These are phyloP conservation scores for Suillus weaverae DNA, from an alignment of 768 basidiomycete species.

Conservation along the genomic window DNA sequence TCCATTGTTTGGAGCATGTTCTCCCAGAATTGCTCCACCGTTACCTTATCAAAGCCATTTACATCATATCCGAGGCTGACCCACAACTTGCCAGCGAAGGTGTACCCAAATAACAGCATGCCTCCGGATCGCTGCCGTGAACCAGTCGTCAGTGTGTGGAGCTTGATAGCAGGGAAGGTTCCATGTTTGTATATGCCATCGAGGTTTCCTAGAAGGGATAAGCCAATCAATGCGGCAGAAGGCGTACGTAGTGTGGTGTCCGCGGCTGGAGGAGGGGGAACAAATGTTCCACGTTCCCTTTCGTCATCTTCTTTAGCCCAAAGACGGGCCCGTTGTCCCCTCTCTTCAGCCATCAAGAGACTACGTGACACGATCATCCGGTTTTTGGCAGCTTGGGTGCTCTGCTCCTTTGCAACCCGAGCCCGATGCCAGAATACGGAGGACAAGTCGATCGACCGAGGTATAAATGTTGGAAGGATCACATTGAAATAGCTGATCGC, in stretches of 20 bases:
- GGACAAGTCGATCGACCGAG: conserved; percentile 39
- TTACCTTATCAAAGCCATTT: conserved; percentile 66
- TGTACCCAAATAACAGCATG: conserved; percentile 82
- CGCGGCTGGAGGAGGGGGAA: conserved; percentile 26
- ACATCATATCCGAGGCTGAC: conserved; percentile 78
- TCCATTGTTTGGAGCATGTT: conserved; percentile 55
- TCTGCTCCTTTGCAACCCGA: conserved; percentile 65
- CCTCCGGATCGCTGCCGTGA: conserved; percentile 78
- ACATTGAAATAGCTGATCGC: conserved; percentile 85
- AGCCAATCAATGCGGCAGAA: conserved; percentile 66
- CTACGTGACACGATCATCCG: conserved; percentile 62
- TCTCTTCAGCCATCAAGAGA: conserved; percentile 62
- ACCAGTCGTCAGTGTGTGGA: conserved; percentile 80
- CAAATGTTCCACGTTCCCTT: conserved; percentile 45
- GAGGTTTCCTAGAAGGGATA: conserved; percentile 83
- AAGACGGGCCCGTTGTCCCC: conserved; percentile 56
- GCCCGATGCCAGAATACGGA: conserved; percentile 76
- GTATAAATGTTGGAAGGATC: conserved; percentile 71
- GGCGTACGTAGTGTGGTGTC: conserved; percentile 42
- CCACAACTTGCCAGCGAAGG: conserved; percentile 74
- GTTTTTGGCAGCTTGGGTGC: conserved; percentile 60
- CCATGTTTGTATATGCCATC: conserved; percentile 79
- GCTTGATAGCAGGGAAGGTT: conserved; percentile 51
- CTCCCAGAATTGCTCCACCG: conserved; percentile 67
- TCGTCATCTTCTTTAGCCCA: conserved; percentile 82